Conservation (phyloP, 2,329 filamentous ascomycete species). For the Penicillium sp. region DNA sequence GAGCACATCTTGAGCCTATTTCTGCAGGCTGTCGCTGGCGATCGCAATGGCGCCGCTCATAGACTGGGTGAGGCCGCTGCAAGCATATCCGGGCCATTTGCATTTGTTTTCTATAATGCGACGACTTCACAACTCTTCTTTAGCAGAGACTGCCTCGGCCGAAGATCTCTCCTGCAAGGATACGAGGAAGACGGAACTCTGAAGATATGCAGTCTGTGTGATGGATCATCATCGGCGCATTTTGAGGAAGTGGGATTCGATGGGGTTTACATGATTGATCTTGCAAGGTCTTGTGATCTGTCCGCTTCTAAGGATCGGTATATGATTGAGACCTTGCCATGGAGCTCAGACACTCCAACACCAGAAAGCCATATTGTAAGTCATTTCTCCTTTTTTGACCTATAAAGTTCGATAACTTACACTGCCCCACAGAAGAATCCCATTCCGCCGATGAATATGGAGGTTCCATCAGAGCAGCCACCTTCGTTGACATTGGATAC, state of each 20-base stretch:
- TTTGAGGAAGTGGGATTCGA: conserved; percentile 86
- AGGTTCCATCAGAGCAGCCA: conserved; percentile 30
- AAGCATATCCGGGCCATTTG: conserved; percentile 77
- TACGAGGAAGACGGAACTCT: conserved; percentile 54
- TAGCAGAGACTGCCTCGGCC: conserved; percentile 82
- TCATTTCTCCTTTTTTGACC: neutral
- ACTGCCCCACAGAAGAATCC: conserved; percentile 35
- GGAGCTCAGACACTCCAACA: conserved; percentile 23
- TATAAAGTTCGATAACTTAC: neutral
- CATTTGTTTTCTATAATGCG: conserved; percentile 80
- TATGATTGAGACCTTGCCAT: conserved; percentile 29
- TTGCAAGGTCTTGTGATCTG: conserved; percentile 37
- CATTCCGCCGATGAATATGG: conserved; percentile 48
- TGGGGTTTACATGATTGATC: conserved; percentile 71
- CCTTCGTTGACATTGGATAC: conserved; percentile 43
- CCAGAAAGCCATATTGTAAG: conserved; percentile 27
- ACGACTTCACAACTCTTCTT: conserved; percentile 67
- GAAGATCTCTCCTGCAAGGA: conserved; percentile 72
- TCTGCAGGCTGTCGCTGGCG: conserved; percentile 39
- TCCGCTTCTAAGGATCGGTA: conserved; percentile 13
- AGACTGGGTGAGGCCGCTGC: conserved; percentile 52
- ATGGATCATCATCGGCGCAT: conserved; percentile 45
- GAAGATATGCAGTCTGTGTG: conserved; percentile 70
- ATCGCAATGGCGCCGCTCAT: conserved; percentile 22
- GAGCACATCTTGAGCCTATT: conserved; percentile 66